Evolutionary conservation across 192 early-diverging fungal species (phyloP), one percentile per base, ranked within the genome.

Genomic region (Cladochytrium replicatum): DNA sequence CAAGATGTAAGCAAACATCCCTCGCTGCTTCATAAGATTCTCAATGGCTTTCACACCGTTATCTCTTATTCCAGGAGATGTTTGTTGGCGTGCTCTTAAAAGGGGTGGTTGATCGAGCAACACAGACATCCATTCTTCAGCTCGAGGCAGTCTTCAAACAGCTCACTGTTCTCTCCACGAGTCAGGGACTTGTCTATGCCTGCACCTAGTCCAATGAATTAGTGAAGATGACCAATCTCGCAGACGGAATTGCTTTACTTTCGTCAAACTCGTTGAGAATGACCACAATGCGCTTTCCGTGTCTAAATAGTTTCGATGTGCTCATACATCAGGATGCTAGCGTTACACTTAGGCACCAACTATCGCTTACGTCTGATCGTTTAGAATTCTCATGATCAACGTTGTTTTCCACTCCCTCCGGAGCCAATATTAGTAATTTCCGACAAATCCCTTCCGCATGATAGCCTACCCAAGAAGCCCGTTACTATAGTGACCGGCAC

Each of bases 241-340:
- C n/a, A n/a, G n/a, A n/a, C n/a, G n/a, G n/a, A n/a, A n/a, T n/a
- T n/a, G n/a, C n/a, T n/a, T 41, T 48, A 69, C 68, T 82, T 54
- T 95, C 92, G 37, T 92, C 96, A 79, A 99, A 99, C 71, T 99
- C 96, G 57, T 99, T 99, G 63, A 99, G 73, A 26, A 99, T 92
- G 19, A 99, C 91, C 0, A 93, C 96, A 31, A 99, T 94, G 17
- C 86, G 83, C 60, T 91, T 91, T n/a, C 86, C 81, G 52, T 96
- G 96, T n/a, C n/a, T n/a, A n/a, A n/a, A n/a, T n/a, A n/a, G n/a
- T n/a, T n/a, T n/a, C n/a, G n/a, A n/a, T n/a, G n/a, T n/a, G n/a
- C n/a, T n/a, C n/a, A n/a, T n/a, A n/a, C n/a, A n/a, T n/a, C n/a
- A n/a, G n/a, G n/a, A n/a, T n/a, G n/a, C n/a, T n/a, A n/a, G n/a